Evolutionary conservation across 768 basidiomycete genomes (phyloP).

Genomic region (Termitomyces sp.): DNA sequence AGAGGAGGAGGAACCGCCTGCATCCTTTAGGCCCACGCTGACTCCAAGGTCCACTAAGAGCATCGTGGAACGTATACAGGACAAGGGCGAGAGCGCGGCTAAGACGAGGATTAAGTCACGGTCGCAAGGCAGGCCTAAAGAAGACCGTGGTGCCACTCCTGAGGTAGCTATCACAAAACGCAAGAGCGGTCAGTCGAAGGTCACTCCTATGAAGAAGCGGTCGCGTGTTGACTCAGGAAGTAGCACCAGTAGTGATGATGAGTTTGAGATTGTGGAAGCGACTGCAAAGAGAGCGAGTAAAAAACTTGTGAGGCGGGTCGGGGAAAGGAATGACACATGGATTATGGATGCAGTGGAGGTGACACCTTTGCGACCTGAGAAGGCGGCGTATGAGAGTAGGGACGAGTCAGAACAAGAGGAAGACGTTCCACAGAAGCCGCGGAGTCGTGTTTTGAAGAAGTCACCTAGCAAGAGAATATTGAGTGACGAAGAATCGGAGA

Average conservation of each 20-base stretch:
- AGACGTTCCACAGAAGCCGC: constrained; percentile 3
- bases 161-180: constrained; percentile 8
- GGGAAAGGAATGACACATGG: constrained; percentile 14
- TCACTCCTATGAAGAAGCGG: constrained; percentile 10
- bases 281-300: constrained; percentile 9
- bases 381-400: not conserved
- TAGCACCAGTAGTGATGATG: constrained; percentile 15
- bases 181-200: constrained; percentile 11
- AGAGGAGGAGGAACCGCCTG: constrained; percentile 3
- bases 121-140: constrained; percentile 13
- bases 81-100: constrained; percentile 18
- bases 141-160: constrained; percentile 1
- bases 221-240: not conserved
- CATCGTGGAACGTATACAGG: constrained; percentile 17
- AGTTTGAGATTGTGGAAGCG: constrained; percentile 13
- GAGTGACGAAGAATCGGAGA: constrained; percentile 10
- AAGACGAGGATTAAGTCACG: constrained; percentile 19
- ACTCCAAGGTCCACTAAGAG: constrained; percentile 14
- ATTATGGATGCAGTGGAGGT: constrained; percentile 13
- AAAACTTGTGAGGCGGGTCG: constrained; percentile 15
- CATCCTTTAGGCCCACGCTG: constrained; percentile 5
- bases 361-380: constrained; percentile 10
- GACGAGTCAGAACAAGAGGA: constrained; percentile 5
- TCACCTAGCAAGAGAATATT: constrained; percentile 12
- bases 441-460: constrained; percentile 13